Conservation (phyloP, 2,329 filamentous ascomycete genomes). For the Neonectria neomacrospora region DNA sequence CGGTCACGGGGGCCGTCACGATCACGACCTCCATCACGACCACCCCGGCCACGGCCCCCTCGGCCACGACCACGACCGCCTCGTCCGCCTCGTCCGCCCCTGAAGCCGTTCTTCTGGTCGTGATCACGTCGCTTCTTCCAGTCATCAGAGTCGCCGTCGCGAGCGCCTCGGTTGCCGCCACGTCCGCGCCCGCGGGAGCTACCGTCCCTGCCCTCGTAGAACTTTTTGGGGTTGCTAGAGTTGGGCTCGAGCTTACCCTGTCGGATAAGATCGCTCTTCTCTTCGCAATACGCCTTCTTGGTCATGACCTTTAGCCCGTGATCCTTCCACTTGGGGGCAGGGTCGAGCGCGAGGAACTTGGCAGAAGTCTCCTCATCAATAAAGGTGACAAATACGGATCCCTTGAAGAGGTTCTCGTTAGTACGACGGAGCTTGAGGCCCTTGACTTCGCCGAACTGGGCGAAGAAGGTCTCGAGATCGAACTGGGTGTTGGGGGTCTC, state of each 20-base stretch:
- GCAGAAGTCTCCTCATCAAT: constrained; percentile 79
- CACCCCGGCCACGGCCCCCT: constrained; percentile 56
- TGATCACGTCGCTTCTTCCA: constrained; percentile 73
- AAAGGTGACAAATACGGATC: constrained; percentile 96
- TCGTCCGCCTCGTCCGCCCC: constrained; percentile 58
- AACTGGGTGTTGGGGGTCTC: constrained; percentile 89
- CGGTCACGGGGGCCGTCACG: constrained; percentile 41
- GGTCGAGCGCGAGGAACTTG: constrained; percentile 82
- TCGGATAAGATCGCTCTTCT: constrained; percentile 78
- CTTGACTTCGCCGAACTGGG: constrained; percentile 80
- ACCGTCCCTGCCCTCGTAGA: constrained; percentile 61
- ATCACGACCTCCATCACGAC: constrained; percentile 53
- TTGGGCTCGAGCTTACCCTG: constrained; percentile 75
- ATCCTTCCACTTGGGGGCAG: constrained; percentile 86
- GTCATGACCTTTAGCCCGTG: constrained; percentile 83
- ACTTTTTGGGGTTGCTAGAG: constrained; percentile 53
- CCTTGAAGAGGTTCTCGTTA: constrained; percentile 84
- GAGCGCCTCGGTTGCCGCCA: constrained; percentile 52
- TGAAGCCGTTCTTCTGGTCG: constrained; percentile 70
- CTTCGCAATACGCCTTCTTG: constrained; percentile 88
- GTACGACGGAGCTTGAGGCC: constrained; percentile 87
- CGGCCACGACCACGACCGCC: constrained; percentile 58
- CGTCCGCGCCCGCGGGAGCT: constrained; percentile 54
- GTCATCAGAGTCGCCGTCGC: constrained; percentile 60
- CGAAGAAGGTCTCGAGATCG: constrained; percentile 93